A percentile compares a stretch with the other conserved stretches of the same genome.
Evolutionary conservation across 176 grass and related monocot species (phyloP).

Genomic region (Ampelocalamus luodianensis): DNA sequence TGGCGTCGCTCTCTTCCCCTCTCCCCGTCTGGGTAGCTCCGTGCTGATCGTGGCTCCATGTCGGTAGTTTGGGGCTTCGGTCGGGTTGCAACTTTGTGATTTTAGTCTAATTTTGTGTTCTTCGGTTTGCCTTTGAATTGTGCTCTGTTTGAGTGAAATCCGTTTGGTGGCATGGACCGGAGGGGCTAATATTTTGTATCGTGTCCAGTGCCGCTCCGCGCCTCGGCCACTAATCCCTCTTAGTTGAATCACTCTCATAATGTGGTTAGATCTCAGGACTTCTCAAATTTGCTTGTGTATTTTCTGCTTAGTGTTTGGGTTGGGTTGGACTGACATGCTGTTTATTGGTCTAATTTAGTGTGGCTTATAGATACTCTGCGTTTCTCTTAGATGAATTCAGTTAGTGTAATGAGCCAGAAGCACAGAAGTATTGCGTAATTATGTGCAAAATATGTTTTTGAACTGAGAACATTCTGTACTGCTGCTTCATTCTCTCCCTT

Average conservation of each 20-base stretch:
- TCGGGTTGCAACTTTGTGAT: neutral
- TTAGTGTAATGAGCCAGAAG: neutral
- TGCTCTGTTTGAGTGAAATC: neutral
- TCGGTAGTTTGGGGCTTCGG: neutral
- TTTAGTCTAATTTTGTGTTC: neutral
- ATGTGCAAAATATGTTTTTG: neutral
- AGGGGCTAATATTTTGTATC: neutral
- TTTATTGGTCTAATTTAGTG: neutral
- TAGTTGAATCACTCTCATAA: neutral
- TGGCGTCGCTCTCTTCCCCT: neutral
- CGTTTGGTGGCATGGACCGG: neutral
- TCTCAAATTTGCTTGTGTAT: neutral
- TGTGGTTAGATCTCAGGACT: constrained; percentile 2
- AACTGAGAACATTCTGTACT: neutral
- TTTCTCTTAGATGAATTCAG: neutral
- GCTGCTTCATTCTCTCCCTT: neutral
- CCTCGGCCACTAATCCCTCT: neutral
- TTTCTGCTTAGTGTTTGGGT: constrained; percentile 1
- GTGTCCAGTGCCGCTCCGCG: neutral
- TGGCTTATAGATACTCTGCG: neutral
- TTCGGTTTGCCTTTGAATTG: neutral
- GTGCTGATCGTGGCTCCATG: constrained; percentile 12
- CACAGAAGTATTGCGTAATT: neutral
- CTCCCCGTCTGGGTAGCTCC: neutral
- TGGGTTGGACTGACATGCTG: neutral